Base-by-base conservation (phyloP, 148 eudicot species). In the Rhododendron ovatum region DNA sequence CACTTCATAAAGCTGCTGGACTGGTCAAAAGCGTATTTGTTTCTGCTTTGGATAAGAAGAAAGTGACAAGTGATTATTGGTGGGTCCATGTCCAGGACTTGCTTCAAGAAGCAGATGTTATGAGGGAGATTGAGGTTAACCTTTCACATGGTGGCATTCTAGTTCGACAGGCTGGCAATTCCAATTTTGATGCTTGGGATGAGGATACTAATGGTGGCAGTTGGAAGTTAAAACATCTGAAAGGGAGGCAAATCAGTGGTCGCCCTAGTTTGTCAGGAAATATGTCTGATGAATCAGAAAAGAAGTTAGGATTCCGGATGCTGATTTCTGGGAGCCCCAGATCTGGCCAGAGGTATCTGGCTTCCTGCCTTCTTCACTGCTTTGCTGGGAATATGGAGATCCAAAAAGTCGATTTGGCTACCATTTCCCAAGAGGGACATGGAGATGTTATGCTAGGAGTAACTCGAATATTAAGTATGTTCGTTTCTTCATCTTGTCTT, bases 301-400 rank as follows among this genome's bases (percentile, higher is more conserved):
- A 88, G 89, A 93, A 93, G 84, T 87, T 85, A 55, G 98, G 99
- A 50, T 95, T 91, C 88, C 90, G 94, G 80, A 86, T 94, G 85
- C 84, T 96, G 91, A 92, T 96, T 86, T 91, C 96, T 67, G 99
- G 99, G 86, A 89, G 87, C 88, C 95, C 98, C 77, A 90, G 95
- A 85, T 92, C 94, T 89, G 99, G 98, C 30, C 99, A 96, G 90
- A 92, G 89, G 89, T 95, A 96, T 94, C 94, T 96, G 84, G 98
- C 96, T 75, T 94, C 98, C 59, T 95, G 98, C 89, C 91, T 96
- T 90, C 95, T 96, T 76, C 93, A 95, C 83, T 94, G 93, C 89
- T 96, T 94, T 89, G 89, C 91, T 85, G 99, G 99, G 33, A 94
- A 89, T 85, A 82, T 89, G 78, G 98, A 95, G 86, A 87, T 94